phyloP scores from a whole-genome alignment of 768 basidiomycete genomes.

The Panaeolus cyanescens region DNA sequence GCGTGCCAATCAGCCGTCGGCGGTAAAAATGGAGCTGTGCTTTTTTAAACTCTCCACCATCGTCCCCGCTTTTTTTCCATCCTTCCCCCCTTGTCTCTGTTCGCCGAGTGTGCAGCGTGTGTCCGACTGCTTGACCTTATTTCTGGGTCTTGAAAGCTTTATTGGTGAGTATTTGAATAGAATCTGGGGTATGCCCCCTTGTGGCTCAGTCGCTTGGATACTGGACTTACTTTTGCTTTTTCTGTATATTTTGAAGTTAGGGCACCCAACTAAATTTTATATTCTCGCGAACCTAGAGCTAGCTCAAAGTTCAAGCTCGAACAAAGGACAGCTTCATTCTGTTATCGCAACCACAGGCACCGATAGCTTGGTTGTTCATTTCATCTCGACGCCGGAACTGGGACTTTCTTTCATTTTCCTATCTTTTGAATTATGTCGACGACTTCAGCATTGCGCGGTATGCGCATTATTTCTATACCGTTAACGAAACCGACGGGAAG shows the following conservation, averaged over 20 bases:
- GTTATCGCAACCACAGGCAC: background rate
- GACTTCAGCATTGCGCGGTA: constrained; percentile 25
- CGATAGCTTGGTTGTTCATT: background rate
- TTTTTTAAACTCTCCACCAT: background rate
- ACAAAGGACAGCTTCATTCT: background rate
- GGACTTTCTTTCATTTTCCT: background rate
- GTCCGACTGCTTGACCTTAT: background rate
- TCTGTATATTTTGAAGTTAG: background rate
- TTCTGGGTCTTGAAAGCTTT: background rate
- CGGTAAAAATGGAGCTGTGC: background rate
- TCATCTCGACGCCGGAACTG: background rate
- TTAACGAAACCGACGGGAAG: constrained; percentile 34
- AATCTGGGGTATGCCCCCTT: background rate
- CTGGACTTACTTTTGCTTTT: background rate
- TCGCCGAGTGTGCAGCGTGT: background rate
- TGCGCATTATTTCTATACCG: constrained; percentile 49
- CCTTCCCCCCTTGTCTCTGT: background rate
- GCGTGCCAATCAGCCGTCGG: background rate
- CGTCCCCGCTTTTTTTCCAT: background rate
- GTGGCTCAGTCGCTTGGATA: background rate
- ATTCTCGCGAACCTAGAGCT: background rate
- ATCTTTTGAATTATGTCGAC: constrained; percentile 9
- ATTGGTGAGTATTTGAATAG: background rate
- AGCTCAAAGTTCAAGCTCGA: background rate
- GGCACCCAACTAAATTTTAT: background rate